Percentiles rank a stretch among this genome's conserved stretches.
Conservation (phyloP, 2,329 filamentous ascomycete genomes). For the Rhynchosporium agropyri region DNA sequence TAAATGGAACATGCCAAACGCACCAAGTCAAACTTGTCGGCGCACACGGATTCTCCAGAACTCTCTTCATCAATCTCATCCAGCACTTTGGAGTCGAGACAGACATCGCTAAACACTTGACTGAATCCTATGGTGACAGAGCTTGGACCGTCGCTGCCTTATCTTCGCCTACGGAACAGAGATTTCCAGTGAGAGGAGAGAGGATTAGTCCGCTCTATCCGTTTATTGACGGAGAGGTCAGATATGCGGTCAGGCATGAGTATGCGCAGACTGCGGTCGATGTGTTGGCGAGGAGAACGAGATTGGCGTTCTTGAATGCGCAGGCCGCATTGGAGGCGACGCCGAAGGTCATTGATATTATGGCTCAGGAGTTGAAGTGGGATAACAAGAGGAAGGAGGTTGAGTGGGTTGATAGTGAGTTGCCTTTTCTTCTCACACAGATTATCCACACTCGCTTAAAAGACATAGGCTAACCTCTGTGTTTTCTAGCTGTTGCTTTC, state of each 20-base stretch:
- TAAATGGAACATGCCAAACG: constrained; percentile 79
- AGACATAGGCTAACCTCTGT: constrained; percentile 12
- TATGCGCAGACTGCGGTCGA: constrained; percentile 91
- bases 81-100: constrained; percentile 92
- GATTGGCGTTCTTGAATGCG: constrained; percentile 88
- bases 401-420: constrained; percentile 78
- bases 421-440: not conserved
- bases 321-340: constrained; percentile 87
- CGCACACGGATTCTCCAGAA: constrained; percentile 85
- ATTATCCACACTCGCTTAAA: not conserved
- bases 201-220: constrained; percentile 82
- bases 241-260: constrained; percentile 85
- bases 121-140: constrained; percentile 85
- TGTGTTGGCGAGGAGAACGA: constrained; percentile 80
- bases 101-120: constrained; percentile 87
- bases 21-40: constrained; percentile 80
- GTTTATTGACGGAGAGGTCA: constrained; percentile 88
- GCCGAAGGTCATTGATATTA: constrained; percentile 84
- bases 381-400: constrained; percentile 68
- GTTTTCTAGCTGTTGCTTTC: constrained; percentile 54
- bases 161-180: constrained; percentile 72
- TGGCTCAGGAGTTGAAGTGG: constrained; percentile 84
- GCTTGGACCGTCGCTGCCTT: constrained; percentile 88
- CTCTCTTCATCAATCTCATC: constrained; percentile 92
- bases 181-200: constrained; percentile 82